A percentile compares a stretch with the other conserved stretches of the same genome.
These are phyloP conservation scores for Colletotrichum coccodes DNA, from an alignment of 2,329 filamentous ascomycete genomes.

Conservation along the genomic window DNA sequence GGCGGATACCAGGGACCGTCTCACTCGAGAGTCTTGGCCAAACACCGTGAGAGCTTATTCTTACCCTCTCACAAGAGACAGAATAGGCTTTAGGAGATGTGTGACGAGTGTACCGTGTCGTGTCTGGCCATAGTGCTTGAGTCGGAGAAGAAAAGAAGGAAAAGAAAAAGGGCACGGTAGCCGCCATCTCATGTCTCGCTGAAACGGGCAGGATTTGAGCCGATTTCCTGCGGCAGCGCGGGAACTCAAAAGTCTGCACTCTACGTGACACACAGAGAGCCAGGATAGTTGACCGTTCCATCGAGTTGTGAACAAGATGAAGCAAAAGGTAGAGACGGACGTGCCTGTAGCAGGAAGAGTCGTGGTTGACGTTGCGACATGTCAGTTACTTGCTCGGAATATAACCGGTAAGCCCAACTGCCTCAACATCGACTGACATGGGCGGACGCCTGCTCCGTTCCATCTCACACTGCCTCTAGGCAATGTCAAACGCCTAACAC, in stretches of 20 bases:
- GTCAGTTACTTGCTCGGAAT: not conserved
- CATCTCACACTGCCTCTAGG: not conserved
- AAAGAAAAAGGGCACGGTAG: constrained; percentile 2
- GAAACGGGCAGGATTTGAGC: constrained; percentile 25
- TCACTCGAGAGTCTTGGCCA: constrained; percentile 5
- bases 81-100: constrained; percentile 12
- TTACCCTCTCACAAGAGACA: not conserved
- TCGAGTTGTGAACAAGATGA: not conserved
- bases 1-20: constrained; percentile 1
- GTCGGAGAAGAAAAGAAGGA: too few relatives aligned
- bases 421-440: not conserved
- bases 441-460: not conserved
- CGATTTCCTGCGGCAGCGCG: constrained; percentile 7
- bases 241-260: constrained; percentile 14
- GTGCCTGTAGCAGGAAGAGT: not conserved
- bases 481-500: constrained; percentile 1
- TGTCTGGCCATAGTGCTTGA: constrained; percentile 14
- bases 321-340: not conserved
- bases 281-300: not conserved
- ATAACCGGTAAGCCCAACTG: not conserved
- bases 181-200: constrained; percentile 25
- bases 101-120: not conserved
- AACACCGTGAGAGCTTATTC: not conserved
- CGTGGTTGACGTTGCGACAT: not conserved
- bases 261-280: not conserved